Evolutionary conservation across 768 basidiomycete genomes (phyloP).

Genomic region (Lentinula aciculospora): DNA sequence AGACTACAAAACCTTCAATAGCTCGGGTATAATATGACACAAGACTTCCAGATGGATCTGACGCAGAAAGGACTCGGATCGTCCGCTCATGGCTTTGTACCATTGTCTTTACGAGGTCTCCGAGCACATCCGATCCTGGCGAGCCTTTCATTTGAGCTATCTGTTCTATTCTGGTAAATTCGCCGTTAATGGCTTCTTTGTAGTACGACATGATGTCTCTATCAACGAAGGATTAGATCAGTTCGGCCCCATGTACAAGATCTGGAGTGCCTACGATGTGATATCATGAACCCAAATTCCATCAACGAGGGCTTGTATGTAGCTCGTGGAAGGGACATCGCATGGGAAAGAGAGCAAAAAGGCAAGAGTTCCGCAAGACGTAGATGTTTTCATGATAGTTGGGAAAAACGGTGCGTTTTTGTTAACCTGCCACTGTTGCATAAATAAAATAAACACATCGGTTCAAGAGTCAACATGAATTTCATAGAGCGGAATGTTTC

Average conservation of each 20-base stretch:
- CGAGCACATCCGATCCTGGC: slow-evolving; percentile 7
- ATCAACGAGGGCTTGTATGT: slow-evolving; percentile 9
- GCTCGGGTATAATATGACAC: not conserved
- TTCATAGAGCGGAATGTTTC: not conserved
- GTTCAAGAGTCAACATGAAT: not conserved
- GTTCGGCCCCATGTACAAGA: too few species aligned
- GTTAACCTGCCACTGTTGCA: slow-evolving; percentile 10
- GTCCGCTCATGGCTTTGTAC: slow-evolving; percentile 5
- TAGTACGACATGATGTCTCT: slow-evolving; percentile 13
- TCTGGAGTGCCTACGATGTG: slow-evolving; percentile 6
- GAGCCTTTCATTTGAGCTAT: slow-evolving; percentile 1
- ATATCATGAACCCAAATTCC: slow-evolving; percentile 5
- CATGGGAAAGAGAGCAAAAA: slow-evolving; percentile 6
- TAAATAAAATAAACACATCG: not conserved
- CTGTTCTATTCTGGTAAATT: slow-evolving; percentile 12
- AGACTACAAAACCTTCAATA: slow-evolving; percentile 6
- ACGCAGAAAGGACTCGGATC: not conserved
- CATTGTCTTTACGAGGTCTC: slow-evolving; percentile 8
- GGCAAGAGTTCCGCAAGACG: slow-evolving; percentile 3
- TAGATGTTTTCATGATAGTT: slow-evolving; percentile 8
- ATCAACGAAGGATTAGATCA: not conserved
- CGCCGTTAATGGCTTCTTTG: slow-evolving; percentile 10
- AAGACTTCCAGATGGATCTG: slow-evolving; percentile 7
- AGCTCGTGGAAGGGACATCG: not conserved
- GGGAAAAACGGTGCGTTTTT: slow-evolving; percentile 8